Base-by-base conservation (phyloP, 2,329 filamentous ascomycete species). In the Rhytidhysteron rufulum region DNA sequence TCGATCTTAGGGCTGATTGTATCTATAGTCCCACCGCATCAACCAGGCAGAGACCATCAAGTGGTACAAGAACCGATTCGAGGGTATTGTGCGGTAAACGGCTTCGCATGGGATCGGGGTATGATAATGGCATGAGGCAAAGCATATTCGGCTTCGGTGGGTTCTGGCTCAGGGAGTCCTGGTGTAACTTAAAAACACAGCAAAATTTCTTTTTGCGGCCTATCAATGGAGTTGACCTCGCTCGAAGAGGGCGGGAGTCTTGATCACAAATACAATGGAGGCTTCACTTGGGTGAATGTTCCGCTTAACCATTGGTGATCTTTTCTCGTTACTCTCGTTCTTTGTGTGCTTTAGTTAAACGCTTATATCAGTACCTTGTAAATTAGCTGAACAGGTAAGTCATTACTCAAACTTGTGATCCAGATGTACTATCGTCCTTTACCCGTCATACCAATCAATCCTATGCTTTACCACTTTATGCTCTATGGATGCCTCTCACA, bases 1-100 rank as follows among this genome's bases (percentile, higher is more conserved):
- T 13, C 13, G 31, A 32, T 16, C 7, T 15, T 29, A n/a, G n/a
- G 25, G n/a, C 25, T 29, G n/a, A 29, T n/a, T 29, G n/a, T n/a
- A n/a, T 16, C 17, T 15, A n/a, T 15, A 32, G 20, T 79, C 74
- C 74, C 93, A 98, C 86, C 82, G 83, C 69, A 95, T 98, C 83
- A 88, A 82, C 83, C 86, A 89, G 69, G 75, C 82, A 54, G 93
- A 98, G 83, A 96, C 90, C 67, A 77, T 97, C 78, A 95, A 90
- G 80, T 98, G 93, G 93, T 98, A 86, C 81, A 87, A 87, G 80
- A 83, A 80, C 72, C 84, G 89, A 75, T 96, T 95, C 83, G 89
- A 97, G 72, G 93, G 91, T 71, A 97, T 97, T 71, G 88, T 98
- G 78, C 85, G 93, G 80, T 97, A 95, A 88, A 83, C 65, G 67